Percentiles rank a stretch among this genome's conserved stretches.
Conservation (phyloP, 257 asterid genomes). For the Phtheirospermum japonicum region DNA sequence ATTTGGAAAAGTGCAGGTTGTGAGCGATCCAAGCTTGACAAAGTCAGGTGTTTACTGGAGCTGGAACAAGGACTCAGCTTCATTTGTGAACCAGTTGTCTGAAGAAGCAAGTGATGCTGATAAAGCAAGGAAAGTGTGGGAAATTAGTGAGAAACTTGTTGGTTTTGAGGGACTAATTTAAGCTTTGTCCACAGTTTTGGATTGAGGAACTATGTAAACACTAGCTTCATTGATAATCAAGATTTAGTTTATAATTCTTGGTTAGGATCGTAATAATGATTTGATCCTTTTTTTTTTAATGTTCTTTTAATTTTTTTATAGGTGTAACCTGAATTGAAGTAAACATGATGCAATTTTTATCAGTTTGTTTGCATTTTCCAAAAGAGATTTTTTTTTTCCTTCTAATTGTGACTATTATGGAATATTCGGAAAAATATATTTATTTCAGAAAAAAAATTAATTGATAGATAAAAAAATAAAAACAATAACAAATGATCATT, state of each 20-base stretch:
- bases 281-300: constrained; percentile 22
- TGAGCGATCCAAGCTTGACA: constrained; percentile 86
- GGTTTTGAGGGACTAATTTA: constrained; percentile 43
- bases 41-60: constrained; percentile 99
- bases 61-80: constrained; percentile 93
- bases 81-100: constrained; percentile 86
- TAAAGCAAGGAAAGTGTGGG: constrained; percentile 90
- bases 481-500: too few relatives aligned
- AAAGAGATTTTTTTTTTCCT: too few relatives aligned
- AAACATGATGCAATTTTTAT: neutral
- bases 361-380: neutral
- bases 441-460: too few relatives aligned
- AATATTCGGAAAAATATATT: too few relatives aligned
- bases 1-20: constrained; percentile 49
- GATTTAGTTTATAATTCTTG: constrained; percentile 24
- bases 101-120: constrained; percentile 77
- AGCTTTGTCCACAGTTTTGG: constrained; percentile 16
- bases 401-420: too few relatives aligned
- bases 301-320: neutral
- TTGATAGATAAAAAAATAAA: too few relatives aligned
- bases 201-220: constrained; percentile 24
- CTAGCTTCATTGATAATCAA: constrained; percentile 1
- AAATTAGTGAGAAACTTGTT: constrained; percentile 79
- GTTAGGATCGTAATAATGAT: constrained; percentile 31
- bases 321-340: neutral